Evolutionary conservation across 2,329 filamentous ascomycete species (phyloP).

Genomic region (Coniochaeta ligniaria): DNA sequence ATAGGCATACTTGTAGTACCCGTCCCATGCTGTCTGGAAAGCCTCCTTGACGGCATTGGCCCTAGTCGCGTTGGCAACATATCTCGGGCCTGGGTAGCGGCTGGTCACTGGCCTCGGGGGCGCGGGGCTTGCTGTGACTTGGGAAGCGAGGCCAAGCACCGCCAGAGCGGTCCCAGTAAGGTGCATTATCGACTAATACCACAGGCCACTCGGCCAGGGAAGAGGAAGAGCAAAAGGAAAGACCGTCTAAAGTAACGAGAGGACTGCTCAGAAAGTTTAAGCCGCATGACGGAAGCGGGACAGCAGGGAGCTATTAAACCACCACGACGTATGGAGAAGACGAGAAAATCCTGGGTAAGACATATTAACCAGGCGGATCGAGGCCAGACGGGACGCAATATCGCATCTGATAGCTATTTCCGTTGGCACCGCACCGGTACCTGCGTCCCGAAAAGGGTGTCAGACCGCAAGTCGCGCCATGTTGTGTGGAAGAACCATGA

Average conservation of each 20-base stretch:
- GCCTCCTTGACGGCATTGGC: slow-evolving; percentile 58
- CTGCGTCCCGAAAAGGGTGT: background rate
- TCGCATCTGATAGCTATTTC: background rate
- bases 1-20: slow-evolving; percentile 68
- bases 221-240: background rate
- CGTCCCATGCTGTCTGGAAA: slow-evolving; percentile 65
- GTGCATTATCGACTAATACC: slow-evolving; percentile 7
- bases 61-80: slow-evolving; percentile 29
- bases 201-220: background rate
- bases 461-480: background rate
- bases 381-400: background rate
- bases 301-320: background rate
- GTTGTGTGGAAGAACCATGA: background rate
- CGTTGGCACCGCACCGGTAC: background rate
- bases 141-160: slow-evolving; percentile 8
- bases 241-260: background rate
- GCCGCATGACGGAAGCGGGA: background rate
- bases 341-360: background rate
- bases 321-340: background rate
- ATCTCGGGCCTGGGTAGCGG: slow-evolving; percentile 8
- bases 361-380: background rate
- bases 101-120: background rate
- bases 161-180: slow-evolving; percentile 2
- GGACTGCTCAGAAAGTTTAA: background rate
- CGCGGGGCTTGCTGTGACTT: slow-evolving; percentile 8